Conservation (phyloP, 441 rosid species). For the Francoa sonchifolia region DNA sequence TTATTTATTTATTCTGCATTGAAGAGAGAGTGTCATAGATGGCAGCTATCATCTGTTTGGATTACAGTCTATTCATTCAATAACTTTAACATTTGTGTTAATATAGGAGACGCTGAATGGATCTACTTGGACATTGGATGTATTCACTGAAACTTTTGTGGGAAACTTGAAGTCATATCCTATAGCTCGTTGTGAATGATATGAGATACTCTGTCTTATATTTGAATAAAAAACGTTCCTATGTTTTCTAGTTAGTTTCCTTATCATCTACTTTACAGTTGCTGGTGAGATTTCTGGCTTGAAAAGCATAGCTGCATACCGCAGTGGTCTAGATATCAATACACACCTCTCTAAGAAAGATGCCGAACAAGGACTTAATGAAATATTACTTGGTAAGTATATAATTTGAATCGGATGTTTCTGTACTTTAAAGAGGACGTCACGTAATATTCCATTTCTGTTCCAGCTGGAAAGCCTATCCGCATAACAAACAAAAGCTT, state of each 20-base stretch:
- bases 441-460: conserved; percentile 19
- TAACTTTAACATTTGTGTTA: background rate
- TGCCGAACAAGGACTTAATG: conserved; percentile 67
- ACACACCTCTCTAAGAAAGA: conserved; percentile 39
- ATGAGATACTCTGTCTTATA: conserved; percentile 3
- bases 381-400: conserved; percentile 47
- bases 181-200: conserved; percentile 14
- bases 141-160: conserved; percentile 42
- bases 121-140: conserved; percentile 54
- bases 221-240: background rate
- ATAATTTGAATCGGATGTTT: conserved; percentile 9
- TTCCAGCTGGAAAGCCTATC: conserved; percentile 62
- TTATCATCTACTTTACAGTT: conserved; percentile 39
- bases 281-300: conserved; percentile 52
- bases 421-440: too few relatives aligned
- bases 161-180: conserved; percentile 74
- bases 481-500: conserved; percentile 57
- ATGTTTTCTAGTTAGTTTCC: conserved; percentile 26
- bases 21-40: too few relatives aligned
- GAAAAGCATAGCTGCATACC: conserved; percentile 89
- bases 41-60: too few relatives aligned
- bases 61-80: background rate
- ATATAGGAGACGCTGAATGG: conserved; percentile 36
- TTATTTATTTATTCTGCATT: too few relatives aligned
- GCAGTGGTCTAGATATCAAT: conserved; percentile 74